phyloP scores from a whole-genome alignment of 1,284 basidiomycete genomes.

The Amylostereum chailletii region DNA sequence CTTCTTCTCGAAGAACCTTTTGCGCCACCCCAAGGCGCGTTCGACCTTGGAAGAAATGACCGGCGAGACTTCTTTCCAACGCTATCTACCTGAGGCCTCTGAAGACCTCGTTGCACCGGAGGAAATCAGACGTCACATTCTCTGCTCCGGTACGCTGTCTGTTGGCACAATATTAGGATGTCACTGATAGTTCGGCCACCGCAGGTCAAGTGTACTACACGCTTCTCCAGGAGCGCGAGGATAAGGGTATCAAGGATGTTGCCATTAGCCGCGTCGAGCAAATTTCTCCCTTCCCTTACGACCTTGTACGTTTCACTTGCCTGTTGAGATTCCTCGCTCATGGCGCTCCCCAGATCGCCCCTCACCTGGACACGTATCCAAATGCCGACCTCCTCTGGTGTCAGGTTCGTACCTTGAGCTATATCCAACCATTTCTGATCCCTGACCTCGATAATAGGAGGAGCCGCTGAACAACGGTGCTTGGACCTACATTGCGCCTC shows the following conservation, averaged over 20 bases:
- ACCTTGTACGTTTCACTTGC: constrained; percentile 47
- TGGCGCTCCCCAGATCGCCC: constrained; percentile 43
- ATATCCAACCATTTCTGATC: not conserved
- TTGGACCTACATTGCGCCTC: constrained; percentile 89
- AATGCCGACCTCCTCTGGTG: constrained; percentile 91
- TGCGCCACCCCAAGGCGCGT: constrained; percentile 89
- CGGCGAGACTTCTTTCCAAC: constrained; percentile 85
- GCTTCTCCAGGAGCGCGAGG: constrained; percentile 83
- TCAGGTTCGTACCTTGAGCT: constrained; percentile 42
- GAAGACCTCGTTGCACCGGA: constrained; percentile 71
- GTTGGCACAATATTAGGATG: not conserved
- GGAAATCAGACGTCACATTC: constrained; percentile 85
- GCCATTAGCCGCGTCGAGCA: constrained; percentile 95
- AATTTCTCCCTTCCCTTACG: constrained; percentile 93
- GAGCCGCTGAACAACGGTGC: constrained; percentile 92
- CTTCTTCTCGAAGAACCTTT: constrained; percentile 95
- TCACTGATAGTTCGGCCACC: not conserved
- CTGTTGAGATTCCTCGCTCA: constrained; percentile 1
- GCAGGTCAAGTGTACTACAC: constrained; percentile 90
- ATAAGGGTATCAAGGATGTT: constrained; percentile 83
- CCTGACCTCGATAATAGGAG: constrained; percentile 32
- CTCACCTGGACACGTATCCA: constrained; percentile 91
- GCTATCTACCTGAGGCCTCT: constrained; percentile 83
- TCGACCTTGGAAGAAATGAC: constrained; percentile 85
- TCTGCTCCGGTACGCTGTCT: constrained; percentile 59